A percentile compares a stretch with the other conserved stretches of the same genome.
Conservation (phyloP, 1,284 basidiomycete species). For the Amylostereum chailletii region DNA sequence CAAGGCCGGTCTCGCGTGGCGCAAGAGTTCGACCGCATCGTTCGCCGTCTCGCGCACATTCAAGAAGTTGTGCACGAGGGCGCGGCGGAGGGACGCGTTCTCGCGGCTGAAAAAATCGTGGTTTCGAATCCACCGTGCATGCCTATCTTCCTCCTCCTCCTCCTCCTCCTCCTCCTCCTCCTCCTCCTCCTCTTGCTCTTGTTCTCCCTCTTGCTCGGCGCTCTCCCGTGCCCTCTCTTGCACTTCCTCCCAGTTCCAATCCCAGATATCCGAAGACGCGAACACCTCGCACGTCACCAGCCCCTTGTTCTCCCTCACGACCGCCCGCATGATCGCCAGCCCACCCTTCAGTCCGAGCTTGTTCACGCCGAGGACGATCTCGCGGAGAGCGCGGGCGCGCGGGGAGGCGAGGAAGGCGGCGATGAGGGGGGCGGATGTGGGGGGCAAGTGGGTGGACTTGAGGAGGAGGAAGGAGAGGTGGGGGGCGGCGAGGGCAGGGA, state of each 20-base stretch:
- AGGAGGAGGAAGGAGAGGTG: constrained; percentile 47
- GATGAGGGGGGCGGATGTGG: constrained; percentile 33
- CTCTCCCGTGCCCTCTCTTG: constrained; percentile 16
- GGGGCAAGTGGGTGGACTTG: constrained; percentile 43
- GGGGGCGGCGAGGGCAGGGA: constrained; percentile 36
- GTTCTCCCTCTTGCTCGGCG: constrained; percentile 17
- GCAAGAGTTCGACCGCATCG: not conserved
- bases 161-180: constrained; percentile 17
- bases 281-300: constrained; percentile 42
- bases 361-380: constrained; percentile 51
- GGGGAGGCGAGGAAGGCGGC: constrained; percentile 42
- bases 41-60: not conserved
- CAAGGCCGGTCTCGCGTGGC: constrained; percentile 1
- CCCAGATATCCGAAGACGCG: constrained; percentile 15
- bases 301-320: constrained; percentile 40
- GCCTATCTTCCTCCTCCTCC: constrained; percentile 6
- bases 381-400: constrained; percentile 37
- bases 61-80: not conserved
- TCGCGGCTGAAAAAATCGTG: not conserved
- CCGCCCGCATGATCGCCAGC: constrained; percentile 33
- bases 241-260: constrained; percentile 25
- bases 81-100: not conserved
- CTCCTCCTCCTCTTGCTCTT: not conserved
- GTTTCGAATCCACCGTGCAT: not conserved
- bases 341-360: constrained; percentile 37